Evolutionary conservation across 345 rosid species (phyloP).

Genomic region (Chamaenerion angustifolium): DNA sequence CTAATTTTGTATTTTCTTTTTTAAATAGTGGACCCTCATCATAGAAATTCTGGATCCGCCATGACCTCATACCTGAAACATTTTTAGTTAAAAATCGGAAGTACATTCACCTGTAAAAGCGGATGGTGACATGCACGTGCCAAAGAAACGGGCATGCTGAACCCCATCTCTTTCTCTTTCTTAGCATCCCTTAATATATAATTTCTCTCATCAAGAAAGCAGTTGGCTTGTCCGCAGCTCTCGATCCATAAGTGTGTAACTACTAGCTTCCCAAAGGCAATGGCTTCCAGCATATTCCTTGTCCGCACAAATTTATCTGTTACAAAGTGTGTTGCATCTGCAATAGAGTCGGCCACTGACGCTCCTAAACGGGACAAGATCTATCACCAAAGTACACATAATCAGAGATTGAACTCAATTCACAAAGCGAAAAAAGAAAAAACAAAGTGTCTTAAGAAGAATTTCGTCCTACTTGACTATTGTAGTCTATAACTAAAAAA

Average conservation of each 20-base stretch:
- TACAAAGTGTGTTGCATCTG: conserved; percentile 67
- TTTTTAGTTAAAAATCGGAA: too few species aligned
- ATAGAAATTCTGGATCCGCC: too few species aligned
- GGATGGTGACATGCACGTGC: conserved; percentile 54
- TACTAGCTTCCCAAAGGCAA: conserved; percentile 72
- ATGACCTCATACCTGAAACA: too few species aligned
- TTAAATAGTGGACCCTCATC: too few species aligned
- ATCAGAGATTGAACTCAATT: not conserved
- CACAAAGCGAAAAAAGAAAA: too few species aligned
- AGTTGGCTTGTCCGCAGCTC: conserved; percentile 52
- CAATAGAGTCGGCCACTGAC: conserved; percentile 43
- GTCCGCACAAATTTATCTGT: conserved; percentile 71
- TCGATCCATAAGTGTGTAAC: conserved; percentile 77
- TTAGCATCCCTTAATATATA: conserved; percentile 47
- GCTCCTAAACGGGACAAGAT: conserved; percentile 56
- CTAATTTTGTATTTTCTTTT: too few species aligned
- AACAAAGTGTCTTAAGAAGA: too few species aligned
- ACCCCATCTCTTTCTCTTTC: conserved; percentile 73
- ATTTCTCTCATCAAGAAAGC: conserved; percentile 53
- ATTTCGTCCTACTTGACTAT: too few species aligned
- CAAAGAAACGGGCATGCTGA: conserved; percentile 59
- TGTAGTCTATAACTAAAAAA: not conserved
- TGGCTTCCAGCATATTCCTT: conserved; percentile 79
- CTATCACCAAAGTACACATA: conserved; percentile 21
- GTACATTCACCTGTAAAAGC: conserved; percentile 33